Conservation (phyloP, 2,329 filamentous ascomycete genomes). For the Colletotrichum sp. region DNA sequence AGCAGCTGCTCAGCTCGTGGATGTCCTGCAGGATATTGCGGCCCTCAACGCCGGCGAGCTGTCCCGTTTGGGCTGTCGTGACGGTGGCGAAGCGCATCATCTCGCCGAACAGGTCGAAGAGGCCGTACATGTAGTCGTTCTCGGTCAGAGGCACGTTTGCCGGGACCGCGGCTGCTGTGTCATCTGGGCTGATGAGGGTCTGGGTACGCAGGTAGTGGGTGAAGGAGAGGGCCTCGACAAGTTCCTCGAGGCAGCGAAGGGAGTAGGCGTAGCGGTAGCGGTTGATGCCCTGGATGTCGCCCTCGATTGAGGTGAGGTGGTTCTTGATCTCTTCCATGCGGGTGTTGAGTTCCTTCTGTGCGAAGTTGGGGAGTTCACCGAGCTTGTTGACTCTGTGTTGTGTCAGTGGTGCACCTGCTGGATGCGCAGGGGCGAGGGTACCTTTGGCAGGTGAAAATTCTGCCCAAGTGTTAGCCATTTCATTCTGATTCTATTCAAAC, state of each 20-base stretch:
- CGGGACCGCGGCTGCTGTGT: slow-evolving; percentile 57
- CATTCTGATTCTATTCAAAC: background rate
- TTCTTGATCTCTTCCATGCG: slow-evolving; percentile 74
- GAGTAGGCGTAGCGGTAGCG: slow-evolving; percentile 81
- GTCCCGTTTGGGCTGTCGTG: slow-evolving; percentile 77
- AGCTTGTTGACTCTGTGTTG: slow-evolving; percentile 14
- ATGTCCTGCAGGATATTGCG: slow-evolving; percentile 80
- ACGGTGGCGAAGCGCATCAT: slow-evolving; percentile 97
- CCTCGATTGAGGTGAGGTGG: slow-evolving; percentile 70
- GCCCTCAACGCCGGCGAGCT: slow-evolving; percentile 41
- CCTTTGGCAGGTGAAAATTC: slow-evolving; percentile 46
- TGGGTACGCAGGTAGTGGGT: slow-evolving; percentile 85
- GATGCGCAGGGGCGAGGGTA: slow-evolving; percentile 19
- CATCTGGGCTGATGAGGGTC: slow-evolving; percentile 70
- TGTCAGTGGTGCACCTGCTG: background rate
- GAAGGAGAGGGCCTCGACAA: slow-evolving; percentile 90
- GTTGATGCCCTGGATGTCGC: slow-evolving; percentile 80
- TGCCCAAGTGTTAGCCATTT: slow-evolving; percentile 20
- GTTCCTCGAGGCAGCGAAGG: slow-evolving; percentile 90
- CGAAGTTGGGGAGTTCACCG: slow-evolving; percentile 34
- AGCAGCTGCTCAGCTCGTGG: slow-evolving; percentile 75
- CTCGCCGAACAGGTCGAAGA: slow-evolving; percentile 95
- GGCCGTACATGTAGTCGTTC: slow-evolving; percentile 86
- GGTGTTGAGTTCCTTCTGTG: slow-evolving; percentile 71
- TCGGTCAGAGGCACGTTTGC: slow-evolving; percentile 69